Evolutionary conservation across 139 green algal genomes (phyloP), one percentile per base, ranked within the genome.

Genomic region (Bryopsis sp.): DNA sequence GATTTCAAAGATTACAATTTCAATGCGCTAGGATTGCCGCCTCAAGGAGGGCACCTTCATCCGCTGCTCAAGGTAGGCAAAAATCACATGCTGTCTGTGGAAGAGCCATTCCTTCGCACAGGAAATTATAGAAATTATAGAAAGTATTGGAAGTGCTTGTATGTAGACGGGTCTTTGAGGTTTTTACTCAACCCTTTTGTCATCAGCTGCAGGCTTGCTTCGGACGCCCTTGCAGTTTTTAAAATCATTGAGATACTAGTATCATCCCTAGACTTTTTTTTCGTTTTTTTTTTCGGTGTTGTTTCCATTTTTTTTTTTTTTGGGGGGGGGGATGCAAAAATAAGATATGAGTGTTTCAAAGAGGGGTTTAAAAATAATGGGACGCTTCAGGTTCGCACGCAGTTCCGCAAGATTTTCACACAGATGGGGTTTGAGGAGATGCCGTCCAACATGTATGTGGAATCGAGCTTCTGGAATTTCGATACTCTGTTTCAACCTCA

Each of bases 1-100:
- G 75, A 87, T 24, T 99, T 98, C 88, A 99, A 99, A 83, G 72
- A 82, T 2, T 97, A 97, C 85, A 99, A 98, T 82, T 97, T 96
- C 76, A 76, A 92, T 48, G 91, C 94, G 1, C 70, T 96, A 32
- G 92, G 90, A 0, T 70, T 85, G 26, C 76, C 72, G 1, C 72
- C 83, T 0, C 19, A 68, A 0, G 83, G 89, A 2, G 94, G 94
- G 22, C 76, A 94, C 79, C 78, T 99, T 65, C 94, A 99, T 81
- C 94, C 94, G 5, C 86, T 99, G 64, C 81, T 99, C 34, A 99
- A 99, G 88, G 92, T 92, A 34, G 22, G n/a, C n/a, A n/a, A n/a
- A n/a, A n/a, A n/a, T n/a, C n/a, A n/a, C n/a, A n/a, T n/a, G n/a
- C n/a, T n/a, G n/a, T n/a, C n/a, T n/a, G n/a, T n/a, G 33, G 19